Percentiles rank a stretch among this genome's conserved stretches.
phyloP scores from a whole-genome alignment of 805 yeast genomes.

The Wickerhamiella domercqiae region DNA sequence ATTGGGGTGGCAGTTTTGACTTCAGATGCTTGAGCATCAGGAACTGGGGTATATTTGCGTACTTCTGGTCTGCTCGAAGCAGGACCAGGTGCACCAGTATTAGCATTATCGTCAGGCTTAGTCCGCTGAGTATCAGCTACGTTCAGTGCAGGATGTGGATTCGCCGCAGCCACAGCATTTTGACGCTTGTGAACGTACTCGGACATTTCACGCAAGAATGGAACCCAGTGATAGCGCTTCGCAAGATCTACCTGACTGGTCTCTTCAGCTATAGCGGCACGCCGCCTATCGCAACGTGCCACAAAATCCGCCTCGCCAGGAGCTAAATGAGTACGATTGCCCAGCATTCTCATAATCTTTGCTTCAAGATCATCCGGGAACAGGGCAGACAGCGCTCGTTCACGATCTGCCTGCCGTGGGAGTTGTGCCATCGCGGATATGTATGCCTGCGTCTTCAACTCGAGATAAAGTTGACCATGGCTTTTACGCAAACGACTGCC shows the following conservation, averaged over 20 bases:
- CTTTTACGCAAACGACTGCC: constrained; percentile 52
- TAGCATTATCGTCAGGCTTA: neutral
- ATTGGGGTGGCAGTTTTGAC: neutral
- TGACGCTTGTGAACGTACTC: constrained; percentile 56
- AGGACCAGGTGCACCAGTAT: neutral
- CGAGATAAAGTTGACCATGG: constrained; percentile 66
- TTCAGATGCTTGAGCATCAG: neutral
- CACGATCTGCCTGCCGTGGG: constrained; percentile 21
- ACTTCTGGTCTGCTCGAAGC: neutral
- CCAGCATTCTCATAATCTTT: constrained; percentile 19
- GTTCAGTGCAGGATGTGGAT: neutral
- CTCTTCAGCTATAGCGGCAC: constrained; percentile 37
- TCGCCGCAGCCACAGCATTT: constrained; percentile 11
- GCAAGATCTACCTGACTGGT: constrained; percentile 37
- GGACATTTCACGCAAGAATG: constrained; percentile 61
- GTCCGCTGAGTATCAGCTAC: neutral
- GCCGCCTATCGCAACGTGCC: constrained; percentile 55
- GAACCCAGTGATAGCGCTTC: constrained; percentile 73
- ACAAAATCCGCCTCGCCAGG: constrained; percentile 73
- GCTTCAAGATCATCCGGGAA: constrained; percentile 50
- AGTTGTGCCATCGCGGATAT: constrained; percentile 59
- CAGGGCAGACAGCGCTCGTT: constrained; percentile 56
- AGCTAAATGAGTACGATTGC: constrained; percentile 29
- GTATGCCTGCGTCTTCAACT: constrained; percentile 88
- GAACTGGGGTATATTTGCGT: neutral